phyloP scores from a whole-genome alignment of 371 early-diverging fungal genomes.

The Mortierella polycephala region DNA sequence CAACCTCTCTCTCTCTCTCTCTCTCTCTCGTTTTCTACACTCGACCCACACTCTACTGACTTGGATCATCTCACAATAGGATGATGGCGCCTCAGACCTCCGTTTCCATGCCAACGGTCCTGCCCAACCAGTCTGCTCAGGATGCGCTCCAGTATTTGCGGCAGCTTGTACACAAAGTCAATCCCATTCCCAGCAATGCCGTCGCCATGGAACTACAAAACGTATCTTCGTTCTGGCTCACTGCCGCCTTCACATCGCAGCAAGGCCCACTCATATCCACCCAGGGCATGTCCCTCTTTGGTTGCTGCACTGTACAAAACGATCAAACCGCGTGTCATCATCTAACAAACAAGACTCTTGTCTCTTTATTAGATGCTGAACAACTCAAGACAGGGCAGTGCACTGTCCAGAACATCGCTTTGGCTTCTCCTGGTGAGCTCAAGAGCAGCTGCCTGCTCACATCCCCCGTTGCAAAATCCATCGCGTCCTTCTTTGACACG shows the following conservation, averaged over 20 bases:
- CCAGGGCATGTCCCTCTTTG: neutral
- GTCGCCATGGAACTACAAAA: neutral
- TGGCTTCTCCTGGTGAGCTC: conserved; percentile 15
- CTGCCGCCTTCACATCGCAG: neutral
- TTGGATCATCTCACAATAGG: no score
- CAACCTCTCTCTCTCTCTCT: neutral
- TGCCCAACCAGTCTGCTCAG: no score
- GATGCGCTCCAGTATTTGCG: no score
- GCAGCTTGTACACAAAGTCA: neutral
- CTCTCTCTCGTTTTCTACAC: no score
- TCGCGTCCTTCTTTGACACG: conserved; percentile 29
- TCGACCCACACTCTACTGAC: no score
- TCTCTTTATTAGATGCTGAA: conserved; percentile 4
- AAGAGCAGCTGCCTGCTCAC: conserved; percentile 7
- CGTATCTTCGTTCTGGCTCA: neutral
- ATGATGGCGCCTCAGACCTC: no score
- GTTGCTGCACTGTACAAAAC: no score
- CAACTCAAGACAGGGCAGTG: conserved; percentile 8
- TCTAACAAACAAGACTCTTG: neutral
- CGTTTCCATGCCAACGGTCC: no score
- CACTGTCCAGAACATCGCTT: conserved; percentile 21
- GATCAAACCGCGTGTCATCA: neutral
- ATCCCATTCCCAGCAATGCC: neutral
- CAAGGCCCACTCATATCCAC: neutral
- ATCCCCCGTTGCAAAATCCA: neutral